Conservation (phyloP, 78 protist genomes). For the Salpingoeca rosetta region DNA sequence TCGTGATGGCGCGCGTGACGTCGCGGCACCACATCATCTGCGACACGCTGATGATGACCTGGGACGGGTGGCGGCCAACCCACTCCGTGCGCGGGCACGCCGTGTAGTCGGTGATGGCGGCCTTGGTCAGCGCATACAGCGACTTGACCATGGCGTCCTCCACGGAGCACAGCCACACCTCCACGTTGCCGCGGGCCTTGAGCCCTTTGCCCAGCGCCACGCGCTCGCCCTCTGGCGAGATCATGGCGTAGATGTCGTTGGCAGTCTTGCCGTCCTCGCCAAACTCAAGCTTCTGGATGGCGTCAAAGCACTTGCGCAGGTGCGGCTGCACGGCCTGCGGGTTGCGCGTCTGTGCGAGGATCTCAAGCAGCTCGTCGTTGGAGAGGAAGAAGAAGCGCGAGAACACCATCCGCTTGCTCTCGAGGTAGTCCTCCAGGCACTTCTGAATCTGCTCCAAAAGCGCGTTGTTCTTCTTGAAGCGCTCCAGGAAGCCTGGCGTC, state of each 20-base stretch:
- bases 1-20: not conserved
- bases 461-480: conserved; percentile 9
- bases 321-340: conserved; percentile 46
- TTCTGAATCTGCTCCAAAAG: conserved; percentile 48
- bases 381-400: conserved; percentile 73
- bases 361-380: conserved; percentile 38
- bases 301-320: conserved; percentile 31
- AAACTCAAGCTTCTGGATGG: conserved; percentile 4
- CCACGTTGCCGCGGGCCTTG: conserved; percentile 30
- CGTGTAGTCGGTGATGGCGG: conserved; percentile 24
- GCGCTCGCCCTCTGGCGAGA: conserved; percentile 21
- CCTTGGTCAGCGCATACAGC: not conserved
- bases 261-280: not conserved
- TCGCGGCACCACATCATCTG: conserved; percentile 52
- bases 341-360: conserved; percentile 24
- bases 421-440: conserved; percentile 57
- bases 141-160: conserved; percentile 41
- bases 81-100: conserved; percentile 22
- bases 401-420: conserved; percentile 61
- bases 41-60: conserved; percentile 40
- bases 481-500: conserved; percentile 25
- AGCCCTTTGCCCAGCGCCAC: not conserved
- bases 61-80: conserved; percentile 49
- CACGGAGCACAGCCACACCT: conserved; percentile 27
- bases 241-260: conserved; percentile 7